Evolutionary conservation across 345 rosid genomes (phyloP).

Genomic region (Ceriops tagal): DNA sequence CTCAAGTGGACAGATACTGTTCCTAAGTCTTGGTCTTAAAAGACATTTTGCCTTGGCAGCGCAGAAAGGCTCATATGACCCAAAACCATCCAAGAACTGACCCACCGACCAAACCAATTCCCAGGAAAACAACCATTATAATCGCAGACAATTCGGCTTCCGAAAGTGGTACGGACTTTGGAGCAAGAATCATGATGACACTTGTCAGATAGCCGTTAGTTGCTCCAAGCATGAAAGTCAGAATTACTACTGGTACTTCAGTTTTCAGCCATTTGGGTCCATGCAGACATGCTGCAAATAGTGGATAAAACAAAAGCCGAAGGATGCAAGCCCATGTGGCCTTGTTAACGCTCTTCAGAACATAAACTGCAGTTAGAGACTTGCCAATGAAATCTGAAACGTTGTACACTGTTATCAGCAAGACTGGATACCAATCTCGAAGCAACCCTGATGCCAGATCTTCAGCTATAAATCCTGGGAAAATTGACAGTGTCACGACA

Average conservation of each 20-base stretch:
- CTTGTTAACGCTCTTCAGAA: conserved; percentile 47
- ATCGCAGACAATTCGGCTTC: conserved; percentile 84
- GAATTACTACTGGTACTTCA: conserved; percentile 56
- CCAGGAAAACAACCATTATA: conserved; percentile 67
- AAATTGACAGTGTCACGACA: conserved; percentile 69
- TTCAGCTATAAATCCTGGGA: conserved; percentile 83
- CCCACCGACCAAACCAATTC: conserved; percentile 71
- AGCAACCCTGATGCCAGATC: conserved; percentile 50
- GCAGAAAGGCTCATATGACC: conserved; percentile 38
- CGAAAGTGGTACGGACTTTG: conserved; percentile 56
- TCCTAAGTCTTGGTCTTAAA: conserved; percentile 5
- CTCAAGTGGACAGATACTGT: neutral
- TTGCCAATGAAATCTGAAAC: conserved; percentile 73
- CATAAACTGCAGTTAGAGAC: conserved; percentile 60
- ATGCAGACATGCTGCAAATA: conserved; percentile 61
- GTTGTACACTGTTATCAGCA: conserved; percentile 73
- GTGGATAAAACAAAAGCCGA: conserved; percentile 72
- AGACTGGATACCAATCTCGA: conserved; percentile 73
- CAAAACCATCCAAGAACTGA: conserved; percentile 87
- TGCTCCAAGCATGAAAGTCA: conserved; percentile 73
- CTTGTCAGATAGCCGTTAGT: conserved; percentile 88
- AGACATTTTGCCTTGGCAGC: neutral
- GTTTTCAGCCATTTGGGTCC: conserved; percentile 82
- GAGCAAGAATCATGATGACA: conserved; percentile 75
- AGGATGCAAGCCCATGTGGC: conserved; percentile 62